These are phyloP conservation scores for Ophiosphaerella narmari DNA, from an alignment of 2,329 filamentous ascomycete species.

Conservation along the genomic window DNA sequence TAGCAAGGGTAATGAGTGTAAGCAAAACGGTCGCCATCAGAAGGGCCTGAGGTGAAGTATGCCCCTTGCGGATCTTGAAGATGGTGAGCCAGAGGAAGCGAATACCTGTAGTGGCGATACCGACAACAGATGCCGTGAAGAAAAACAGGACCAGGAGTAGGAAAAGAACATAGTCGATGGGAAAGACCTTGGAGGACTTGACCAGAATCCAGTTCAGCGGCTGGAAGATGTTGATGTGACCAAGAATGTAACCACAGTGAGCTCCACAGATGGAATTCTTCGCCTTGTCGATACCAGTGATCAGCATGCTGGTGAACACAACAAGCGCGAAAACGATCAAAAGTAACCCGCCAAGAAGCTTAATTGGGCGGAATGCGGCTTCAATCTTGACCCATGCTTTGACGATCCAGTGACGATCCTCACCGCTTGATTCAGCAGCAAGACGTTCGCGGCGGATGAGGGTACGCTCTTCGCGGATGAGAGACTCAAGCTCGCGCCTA, in stretches of 20 bases:
- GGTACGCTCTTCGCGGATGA: constrained; percentile 89
- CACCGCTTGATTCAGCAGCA: constrained; percentile 78
- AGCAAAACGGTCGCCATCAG: constrained; percentile 90
- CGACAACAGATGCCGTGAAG: constrained; percentile 85
- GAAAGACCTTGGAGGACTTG: constrained; percentile 80
- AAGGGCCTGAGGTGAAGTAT: constrained; percentile 89
- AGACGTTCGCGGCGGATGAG: constrained; percentile 86
- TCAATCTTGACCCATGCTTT: constrained; percentile 78
- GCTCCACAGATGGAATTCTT: constrained; percentile 92
- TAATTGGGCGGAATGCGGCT: constrained; percentile 83
- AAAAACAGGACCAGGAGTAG: constrained; percentile 82
- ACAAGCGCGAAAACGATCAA: constrained; percentile 75
- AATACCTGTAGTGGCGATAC: constrained; percentile 85
- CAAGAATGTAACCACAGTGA: constrained; percentile 89
- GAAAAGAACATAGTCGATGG: constrained; percentile 90
- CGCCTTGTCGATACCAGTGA: constrained; percentile 94
- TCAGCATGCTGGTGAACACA: constrained; percentile 89
- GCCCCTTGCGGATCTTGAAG: constrained; percentile 86
- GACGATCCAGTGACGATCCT: constrained; percentile 75
- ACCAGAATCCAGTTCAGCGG: constrained; percentile 91
- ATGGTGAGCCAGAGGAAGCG: constrained; percentile 94
- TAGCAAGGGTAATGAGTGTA: constrained; percentile 83
- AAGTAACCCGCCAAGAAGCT: constrained; percentile 81
- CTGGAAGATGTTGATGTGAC: constrained; percentile 88
- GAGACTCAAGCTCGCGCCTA: constrained; percentile 81